Evolutionary conservation across 495 filamentous ascomycete species (phyloP), one percentile per base, ranked within the genome.

Genomic region (Daldinia childiae): DNA sequence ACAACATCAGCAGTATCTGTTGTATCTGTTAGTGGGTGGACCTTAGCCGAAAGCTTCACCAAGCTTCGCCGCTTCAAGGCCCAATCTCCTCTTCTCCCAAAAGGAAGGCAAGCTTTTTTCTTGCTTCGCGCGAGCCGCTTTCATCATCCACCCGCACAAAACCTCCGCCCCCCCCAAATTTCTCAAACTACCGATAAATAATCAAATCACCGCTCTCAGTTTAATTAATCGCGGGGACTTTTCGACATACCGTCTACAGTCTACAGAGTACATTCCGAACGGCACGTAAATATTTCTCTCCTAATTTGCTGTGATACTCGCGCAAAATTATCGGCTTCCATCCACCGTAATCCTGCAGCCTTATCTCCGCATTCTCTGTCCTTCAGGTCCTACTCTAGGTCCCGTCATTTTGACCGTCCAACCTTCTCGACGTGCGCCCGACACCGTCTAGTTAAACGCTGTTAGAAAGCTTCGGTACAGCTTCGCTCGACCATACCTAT

Each of bases 141-240:
- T 77, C 76, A 74, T 76, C 76, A 78, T 78, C 58, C 61, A 68
- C 68, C 72, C 69, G 30, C 74, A 76, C 72, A 67, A 64, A 71
- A 68, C 43, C 60, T 58, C 30, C 57, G 66, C 52, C 39, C 64
- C 45, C 61, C 43, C 55, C 21, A 58, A 68, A 69, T 61, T 66
- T 51, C 66, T 62, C 61, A 69, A 69, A 64, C 67, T 68, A 64
- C 65, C 74, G 45, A 65, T 62, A 69, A 66, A 68, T 59, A 56
- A 27, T 21, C 38, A 26, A 34, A 38, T 21, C 38, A n/a, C 38
- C 14, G 14, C 58, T 30, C 29, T 27, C 58, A 64, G 30, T 39
- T 69, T 69, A 73, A 73, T 73, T 73, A 69, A 73, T 69, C 69
- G 59, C 69, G 59, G 66, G 66, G 66, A 55, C 17, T 36, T 21